Percentiles rank a stretch among this genome's conserved stretches.
These are phyloP conservation scores for Papiliotrema fonsecae DNA, from an alignment of 1,284 basidiomycete genomes.

Conservation along the genomic window DNA sequence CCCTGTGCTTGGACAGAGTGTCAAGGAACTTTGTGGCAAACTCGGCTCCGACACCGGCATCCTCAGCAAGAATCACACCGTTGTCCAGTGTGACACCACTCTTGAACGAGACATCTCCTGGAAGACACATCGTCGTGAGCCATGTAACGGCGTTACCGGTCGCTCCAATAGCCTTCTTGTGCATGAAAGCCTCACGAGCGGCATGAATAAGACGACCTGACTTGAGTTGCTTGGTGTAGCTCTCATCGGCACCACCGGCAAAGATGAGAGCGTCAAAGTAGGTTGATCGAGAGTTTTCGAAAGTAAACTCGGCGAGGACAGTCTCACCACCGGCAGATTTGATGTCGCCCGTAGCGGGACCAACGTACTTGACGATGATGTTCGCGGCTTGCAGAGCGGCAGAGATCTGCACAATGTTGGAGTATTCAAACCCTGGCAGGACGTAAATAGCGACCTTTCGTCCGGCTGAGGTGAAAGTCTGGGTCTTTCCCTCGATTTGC, in stretches of 20 bases:
- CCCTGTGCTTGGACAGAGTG: slow-evolving; percentile 41
- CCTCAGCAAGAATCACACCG: slow-evolving; percentile 43
- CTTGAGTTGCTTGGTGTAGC: slow-evolving; percentile 55
- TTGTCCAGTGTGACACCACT: slow-evolving; percentile 33
- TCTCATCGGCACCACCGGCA: slow-evolving; percentile 55
- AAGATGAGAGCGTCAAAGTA: slow-evolving; percentile 73
- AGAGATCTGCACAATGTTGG: slow-evolving; percentile 58
- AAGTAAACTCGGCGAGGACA: slow-evolving; percentile 33
- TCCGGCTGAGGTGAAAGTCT: slow-evolving; percentile 53
- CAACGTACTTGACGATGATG: slow-evolving; percentile 64
- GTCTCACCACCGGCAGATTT: slow-evolving; percentile 45
- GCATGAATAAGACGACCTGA: slow-evolving; percentile 53
- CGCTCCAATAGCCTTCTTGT: slow-evolving; percentile 70
- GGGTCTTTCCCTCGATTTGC: slow-evolving; percentile 53
- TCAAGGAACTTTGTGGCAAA: slow-evolving; percentile 41
- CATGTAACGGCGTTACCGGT: slow-evolving; percentile 53
- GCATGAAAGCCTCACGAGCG: slow-evolving; percentile 71
- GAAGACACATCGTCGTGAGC: slow-evolving; percentile 34
- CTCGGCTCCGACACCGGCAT: slow-evolving; percentile 40
- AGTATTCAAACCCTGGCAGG: slow-evolving; percentile 64
- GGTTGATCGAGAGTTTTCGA: slow-evolving; percentile 68
- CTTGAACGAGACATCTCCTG: slow-evolving; percentile 39
- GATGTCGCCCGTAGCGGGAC: slow-evolving; percentile 61
- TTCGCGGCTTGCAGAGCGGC: slow-evolving; percentile 54
- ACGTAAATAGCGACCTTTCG: slow-evolving; percentile 66